Percentiles rank a stretch among this genome's conserved stretches.
Conservation (phyloP, 345 rosid genomes). For the Eucalyptus microcorys region DNA sequence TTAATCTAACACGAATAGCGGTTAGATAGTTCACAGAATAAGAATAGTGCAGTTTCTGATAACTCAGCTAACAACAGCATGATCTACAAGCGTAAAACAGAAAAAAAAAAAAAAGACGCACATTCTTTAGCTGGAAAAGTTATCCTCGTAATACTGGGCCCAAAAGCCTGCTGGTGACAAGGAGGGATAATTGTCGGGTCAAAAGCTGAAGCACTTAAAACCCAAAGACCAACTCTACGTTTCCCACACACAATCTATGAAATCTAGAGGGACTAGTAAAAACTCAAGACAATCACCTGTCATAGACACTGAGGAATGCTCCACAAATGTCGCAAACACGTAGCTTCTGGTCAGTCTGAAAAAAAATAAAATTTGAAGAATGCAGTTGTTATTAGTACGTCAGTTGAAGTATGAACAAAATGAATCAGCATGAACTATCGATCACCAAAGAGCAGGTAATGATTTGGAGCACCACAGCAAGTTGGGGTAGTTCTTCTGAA, state of each 20-base stretch:
- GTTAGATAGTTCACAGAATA: not conserved
- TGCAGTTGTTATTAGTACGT: not conserved
- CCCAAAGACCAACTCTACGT: constrained; percentile 40
- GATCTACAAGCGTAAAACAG: constrained; percentile 71
- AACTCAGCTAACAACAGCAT: constrained; percentile 38
- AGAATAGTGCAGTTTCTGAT: constrained; percentile 1
- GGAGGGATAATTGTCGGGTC: constrained; percentile 89
- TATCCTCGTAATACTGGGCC: constrained; percentile 99
- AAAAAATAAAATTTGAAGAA: not conserved
- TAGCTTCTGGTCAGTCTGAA: constrained; percentile 99
- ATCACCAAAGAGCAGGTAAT: not conserved
- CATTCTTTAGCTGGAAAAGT: constrained; percentile 99
- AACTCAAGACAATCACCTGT: constrained; percentile 49
- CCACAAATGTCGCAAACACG: constrained; percentile 99
- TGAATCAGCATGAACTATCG: not conserved
- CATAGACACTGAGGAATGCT: constrained; percentile 98
- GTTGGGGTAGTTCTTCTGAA: not conserved
- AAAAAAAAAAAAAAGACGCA: constrained; percentile 62
- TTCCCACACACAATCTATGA: constrained; percentile 22
- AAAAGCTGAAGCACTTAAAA: constrained; percentile 90
- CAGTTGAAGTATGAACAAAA: not conserved
- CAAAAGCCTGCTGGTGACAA: constrained; percentile 99
- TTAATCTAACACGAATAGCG: not conserved
- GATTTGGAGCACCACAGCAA: not conserved
- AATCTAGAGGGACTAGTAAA: not conserved